A percentile compares a stretch with the other conserved stretches of the same genome.
These are phyloP conservation scores for Kuraishia ogatae DNA, from an alignment of 805 yeast genomes.

Conservation along the genomic window DNA sequence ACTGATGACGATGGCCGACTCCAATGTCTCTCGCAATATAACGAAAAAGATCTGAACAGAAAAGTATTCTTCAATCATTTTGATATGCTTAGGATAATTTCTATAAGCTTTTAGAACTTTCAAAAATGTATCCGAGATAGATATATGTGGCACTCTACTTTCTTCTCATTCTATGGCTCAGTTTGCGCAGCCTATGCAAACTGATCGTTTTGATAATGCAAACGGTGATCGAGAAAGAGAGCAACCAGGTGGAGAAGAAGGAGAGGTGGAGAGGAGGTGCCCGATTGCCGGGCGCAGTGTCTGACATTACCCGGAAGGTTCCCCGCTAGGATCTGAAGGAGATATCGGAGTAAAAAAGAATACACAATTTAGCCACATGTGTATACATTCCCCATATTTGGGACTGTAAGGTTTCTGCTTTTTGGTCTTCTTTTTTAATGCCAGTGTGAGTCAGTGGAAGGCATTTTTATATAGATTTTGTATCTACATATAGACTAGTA, in stretches of 20 bases:
- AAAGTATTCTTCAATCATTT: conserved; percentile 20
- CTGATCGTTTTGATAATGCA: neutral
- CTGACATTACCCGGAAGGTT: neutral
- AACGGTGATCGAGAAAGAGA: neutral
- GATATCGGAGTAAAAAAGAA: neutral
- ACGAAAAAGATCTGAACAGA: conserved; percentile 38
- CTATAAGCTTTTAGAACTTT: neutral
- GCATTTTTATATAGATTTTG: too few relatives aligned
- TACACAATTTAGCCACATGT: too few relatives aligned
- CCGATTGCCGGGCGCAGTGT: too few relatives aligned
- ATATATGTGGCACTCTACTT: neutral
- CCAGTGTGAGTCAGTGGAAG: too few relatives aligned
- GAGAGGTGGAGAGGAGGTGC: too few relatives aligned
- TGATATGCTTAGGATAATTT: neutral
- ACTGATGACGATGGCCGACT: conserved; percentile 38
- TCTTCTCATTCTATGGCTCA: neutral
- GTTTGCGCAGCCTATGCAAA: neutral
- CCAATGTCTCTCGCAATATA: conserved; percentile 36
- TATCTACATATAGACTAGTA: too few relatives aligned
- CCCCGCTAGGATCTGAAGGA: neutral
- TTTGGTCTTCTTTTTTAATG: too few relatives aligned
- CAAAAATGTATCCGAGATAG: too few relatives aligned
- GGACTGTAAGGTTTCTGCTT: too few relatives aligned
- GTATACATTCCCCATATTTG: too few relatives aligned
- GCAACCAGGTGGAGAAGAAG: neutral